Evolutionary conservation across 305 asterid species (phyloP).

Genomic region (Fraxinus paxiana): DNA sequence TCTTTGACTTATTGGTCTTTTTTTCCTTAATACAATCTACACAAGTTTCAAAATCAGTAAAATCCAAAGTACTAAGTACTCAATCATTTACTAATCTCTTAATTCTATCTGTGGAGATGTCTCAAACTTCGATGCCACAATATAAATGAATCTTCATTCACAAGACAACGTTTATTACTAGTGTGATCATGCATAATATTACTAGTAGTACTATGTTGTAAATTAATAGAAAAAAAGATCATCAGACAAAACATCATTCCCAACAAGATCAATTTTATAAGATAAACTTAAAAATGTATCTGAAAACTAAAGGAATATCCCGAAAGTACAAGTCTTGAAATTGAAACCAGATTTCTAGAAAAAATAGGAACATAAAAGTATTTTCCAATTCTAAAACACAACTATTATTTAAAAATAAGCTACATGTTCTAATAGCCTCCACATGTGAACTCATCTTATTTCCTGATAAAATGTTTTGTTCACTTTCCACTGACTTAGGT

Average conservation of each 20-base stretch:
- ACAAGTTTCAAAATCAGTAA: not conserved
- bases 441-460: not conserved
- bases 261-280: too few relatives aligned
- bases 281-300: too few relatives aligned
- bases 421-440: not conserved
- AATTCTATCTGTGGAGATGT: not conserved
- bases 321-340: too few relatives aligned
- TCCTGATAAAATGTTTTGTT: too few relatives aligned
- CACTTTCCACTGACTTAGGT: not conserved
- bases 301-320: too few relatives aligned
- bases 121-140: not conserved
- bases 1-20: not conserved
- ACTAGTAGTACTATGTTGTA: not conserved
- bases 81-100: not conserved
- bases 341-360: too few relatives aligned
- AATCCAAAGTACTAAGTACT: not conserved
- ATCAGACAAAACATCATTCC: too few relatives aligned
- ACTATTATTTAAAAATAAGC: too few relatives aligned
- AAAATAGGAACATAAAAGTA: too few relatives aligned
- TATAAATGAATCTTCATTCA: not conserved
- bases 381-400: too few relatives aligned
- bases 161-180: not conserved
- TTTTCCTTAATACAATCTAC: slow-evolving; percentile 7
- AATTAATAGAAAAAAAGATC: too few relatives aligned
- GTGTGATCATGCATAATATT: not conserved